Base-by-base conservation (phyloP, 345 rosid genomes). In the Pseudoturritis turrita region DNA sequence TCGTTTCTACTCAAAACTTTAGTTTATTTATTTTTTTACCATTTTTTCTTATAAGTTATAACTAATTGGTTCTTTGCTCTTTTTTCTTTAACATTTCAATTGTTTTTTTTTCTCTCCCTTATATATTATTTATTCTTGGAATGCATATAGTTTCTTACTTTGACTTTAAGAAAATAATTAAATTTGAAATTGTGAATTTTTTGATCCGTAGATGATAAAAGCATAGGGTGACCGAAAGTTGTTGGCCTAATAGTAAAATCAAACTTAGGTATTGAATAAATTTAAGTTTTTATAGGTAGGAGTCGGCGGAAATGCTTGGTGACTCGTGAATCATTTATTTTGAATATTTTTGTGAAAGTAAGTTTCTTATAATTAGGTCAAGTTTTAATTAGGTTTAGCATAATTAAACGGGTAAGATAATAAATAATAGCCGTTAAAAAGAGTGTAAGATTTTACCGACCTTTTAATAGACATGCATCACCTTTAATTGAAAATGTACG, bases 171-270 rank as follows among this genome's bases (percentile, higher is more conserved):
- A 33, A 19, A 33, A 21, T 26, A 37, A 19, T 10, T 10, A 6
- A n/a, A 23, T 15, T 18, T 50, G 45, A 50, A 50, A 22, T 33
- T 29, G 8, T 33, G 37, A 65, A 3, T 1, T 12, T 17, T 47
- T 26, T 29, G 19, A 33, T 23, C 49, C 22, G 21, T 49, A 29
- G 41, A 40, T 71, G 68, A 28, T 50, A 39, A 41, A 72, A 31
- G 28, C 43, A 67, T 54, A 52, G 49, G 56, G 15, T 44, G 72
- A 2, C 72, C 60, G 53, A 73, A 65, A 73, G 77, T 39, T 57
- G 72, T 23, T 65, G 53, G 72, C 66, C 62, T 62, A 61, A 61
- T 51, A 14, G 18, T 21, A 52, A 62, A 40, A 52, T 41, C 44
- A 61, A 71, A 61, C 60, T 39, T 61, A 51, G 62, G 54, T 52